These are phyloP conservation scores for Pichia membranifaciens DNA, from an alignment of 805 yeast genomes.

Conservation along the genomic window DNA sequence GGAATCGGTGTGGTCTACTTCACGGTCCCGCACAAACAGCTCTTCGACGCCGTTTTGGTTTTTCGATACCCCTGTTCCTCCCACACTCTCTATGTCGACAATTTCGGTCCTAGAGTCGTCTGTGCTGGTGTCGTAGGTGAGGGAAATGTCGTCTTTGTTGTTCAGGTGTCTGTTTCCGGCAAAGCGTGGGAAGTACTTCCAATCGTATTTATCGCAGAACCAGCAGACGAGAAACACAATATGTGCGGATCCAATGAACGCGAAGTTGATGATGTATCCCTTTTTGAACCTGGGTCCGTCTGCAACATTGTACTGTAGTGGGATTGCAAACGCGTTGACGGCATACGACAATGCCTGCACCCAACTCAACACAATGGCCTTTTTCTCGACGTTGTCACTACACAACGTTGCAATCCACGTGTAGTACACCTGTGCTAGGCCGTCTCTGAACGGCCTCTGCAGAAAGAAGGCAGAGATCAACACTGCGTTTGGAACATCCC, in stretches of 20 bases:
- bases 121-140: too few species aligned
- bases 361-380: conserved; percentile 17
- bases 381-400: conserved; percentile 20
- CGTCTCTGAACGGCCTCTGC: conserved; percentile 11
- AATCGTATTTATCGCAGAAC: conserved; percentile 18
- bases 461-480: conserved; percentile 42
- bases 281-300: conserved; percentile 15
- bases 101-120: too few species aligned
- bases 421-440: conserved; percentile 18
- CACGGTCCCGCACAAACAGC: too few species aligned
- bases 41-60: too few species aligned
- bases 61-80: too few species aligned
- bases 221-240: conserved; percentile 13
- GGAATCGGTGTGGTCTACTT: too few species aligned
- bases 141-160: background rate
- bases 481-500: conserved; percentile 12
- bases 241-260: conserved; percentile 10
- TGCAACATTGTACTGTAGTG: conserved; percentile 17
- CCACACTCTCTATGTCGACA: too few species aligned
- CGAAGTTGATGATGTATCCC: conserved; percentile 18
- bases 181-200: conserved; percentile 11
- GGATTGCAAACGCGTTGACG: conserved; percentile 19
- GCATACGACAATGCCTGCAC: conserved; percentile 18
- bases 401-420: conserved; percentile 21
- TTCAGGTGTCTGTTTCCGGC: conserved; percentile 17